Base-by-base conservation (phyloP, 352 stramenopile genomes). In the Porosira glacialis region DNA sequence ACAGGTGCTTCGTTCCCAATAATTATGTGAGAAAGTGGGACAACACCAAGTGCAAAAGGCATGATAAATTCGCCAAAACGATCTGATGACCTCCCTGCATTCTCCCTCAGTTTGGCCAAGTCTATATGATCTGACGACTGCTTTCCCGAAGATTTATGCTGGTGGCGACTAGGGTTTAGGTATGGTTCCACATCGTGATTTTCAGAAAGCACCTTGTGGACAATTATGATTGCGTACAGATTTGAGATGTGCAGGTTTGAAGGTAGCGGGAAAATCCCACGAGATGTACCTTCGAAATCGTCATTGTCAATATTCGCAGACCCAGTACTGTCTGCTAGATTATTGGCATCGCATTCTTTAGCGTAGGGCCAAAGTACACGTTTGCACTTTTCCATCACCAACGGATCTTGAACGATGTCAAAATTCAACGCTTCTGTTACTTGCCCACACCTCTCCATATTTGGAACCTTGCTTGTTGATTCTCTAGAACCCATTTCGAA, bases 21-120 rank as follows among this genome's bases (percentile, higher is more conserved):
- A 3, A 90, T 87, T 2, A 90, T 87, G 43, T 92, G 80, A 17
- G 86, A 65, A 10, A 92, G 61, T 19, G 83, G 86, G 22, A 87
- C 75, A 30, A 92, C 84, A 19, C 86, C 86, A 78, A 92, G 91
- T 31, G 78, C 81, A 74, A 92, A 88, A 19, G 86, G 86, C 15
- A 77, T 88, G 1, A 87, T 66, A 43, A 90, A 81, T 10, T 81
- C 59, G 6, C 83, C 83, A 35, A 82, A 79, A 7, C 70, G 38
- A 19, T 77, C 67, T 19, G 69, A 78, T 43, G 75, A 57, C 59
- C 73, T 86, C 19, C 73, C 66, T 35, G 86, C 83, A 57, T 77
- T 81, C 53, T 59, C 39, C 35, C 84, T 63, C 22, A 88, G 52
- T 56, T 67, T 74, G 21, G 72, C 55, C 31, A 89, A 44, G 56